phyloP scores from a whole-genome alignment of 164 flowering plant genomes.

The Vitis vinifera region ASM3070453v1 NC_081808.1:20435001-20435500 shows the following conservation, averaged over 20 bases:
- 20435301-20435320: not conserved
- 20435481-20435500: too few species aligned
- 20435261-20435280: slow-evolving; percentile 52
- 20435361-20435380: too few species aligned
- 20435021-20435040: slow-evolving; percentile 31
- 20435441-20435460: too few species aligned
- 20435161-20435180: slow-evolving; percentile 69
- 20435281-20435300: not conserved
- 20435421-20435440: too few species aligned
- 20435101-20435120: slow-evolving; percentile 64
- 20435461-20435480: too few species aligned
- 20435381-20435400: too few species aligned
- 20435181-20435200: slow-evolving; percentile 87
- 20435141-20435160: slow-evolving; percentile 74
- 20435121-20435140: slow-evolving; percentile 49
- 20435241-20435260: slow-evolving; percentile 35
- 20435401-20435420: too few species aligned
- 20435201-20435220: slow-evolving; percentile 43
- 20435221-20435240: slow-evolving; percentile 23
- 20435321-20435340: too few species aligned
- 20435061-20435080: slow-evolving; percentile 24
- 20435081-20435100: slow-evolving; percentile 69
- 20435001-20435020: slow-evolving; percentile 46
- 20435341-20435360: too few species aligned
- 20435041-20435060: slow-evolving; percentile 46